Percentiles rank a stretch among this genome's conserved stretches.
These are phyloP conservation scores for Iberis pinnata DNA, from an alignment of 345 rosid genomes.

Conservation along the genomic window DNA sequence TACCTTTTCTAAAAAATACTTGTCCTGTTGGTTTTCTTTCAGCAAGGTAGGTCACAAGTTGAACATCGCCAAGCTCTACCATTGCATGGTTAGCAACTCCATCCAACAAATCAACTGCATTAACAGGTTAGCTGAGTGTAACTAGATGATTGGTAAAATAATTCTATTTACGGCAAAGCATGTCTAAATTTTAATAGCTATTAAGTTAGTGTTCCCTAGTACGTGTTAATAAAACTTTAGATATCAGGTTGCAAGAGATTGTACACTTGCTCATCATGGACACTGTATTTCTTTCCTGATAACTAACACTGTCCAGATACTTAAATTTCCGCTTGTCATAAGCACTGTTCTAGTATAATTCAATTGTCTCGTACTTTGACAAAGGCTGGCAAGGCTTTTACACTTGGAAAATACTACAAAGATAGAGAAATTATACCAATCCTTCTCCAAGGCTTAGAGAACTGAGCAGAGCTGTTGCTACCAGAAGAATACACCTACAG, in stretches of 20 bases:
- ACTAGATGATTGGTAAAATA: constrained; percentile 9
- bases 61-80: constrained; percentile 67
- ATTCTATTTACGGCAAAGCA: constrained; percentile 5
- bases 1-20: constrained; percentile 64
- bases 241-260: constrained; percentile 7
- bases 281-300: constrained; percentile 10
- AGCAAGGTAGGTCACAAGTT: constrained; percentile 63
- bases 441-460: constrained; percentile 49
- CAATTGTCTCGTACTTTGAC: not conserved
- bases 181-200: constrained; percentile 9
- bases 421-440: constrained; percentile 40
- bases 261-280: not conserved
- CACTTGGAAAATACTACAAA: constrained; percentile 8
- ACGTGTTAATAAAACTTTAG: constrained; percentile 1
- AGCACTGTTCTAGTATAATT: constrained; percentile 11
- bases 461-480: constrained; percentile 58
- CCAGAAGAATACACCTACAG: constrained; percentile 64
- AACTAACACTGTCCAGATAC: constrained; percentile 2
- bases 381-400: constrained; percentile 7
- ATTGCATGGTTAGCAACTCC: constrained; percentile 71
- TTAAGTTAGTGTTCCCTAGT: not conserved
- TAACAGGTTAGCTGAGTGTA: constrained; percentile 21
- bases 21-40: constrained; percentile 78
- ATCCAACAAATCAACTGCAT: constrained; percentile 59
- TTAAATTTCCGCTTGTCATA: not conserved